Conservation (phyloP, 768 basidiomycete species). For the Trametes cingulata region DNA sequence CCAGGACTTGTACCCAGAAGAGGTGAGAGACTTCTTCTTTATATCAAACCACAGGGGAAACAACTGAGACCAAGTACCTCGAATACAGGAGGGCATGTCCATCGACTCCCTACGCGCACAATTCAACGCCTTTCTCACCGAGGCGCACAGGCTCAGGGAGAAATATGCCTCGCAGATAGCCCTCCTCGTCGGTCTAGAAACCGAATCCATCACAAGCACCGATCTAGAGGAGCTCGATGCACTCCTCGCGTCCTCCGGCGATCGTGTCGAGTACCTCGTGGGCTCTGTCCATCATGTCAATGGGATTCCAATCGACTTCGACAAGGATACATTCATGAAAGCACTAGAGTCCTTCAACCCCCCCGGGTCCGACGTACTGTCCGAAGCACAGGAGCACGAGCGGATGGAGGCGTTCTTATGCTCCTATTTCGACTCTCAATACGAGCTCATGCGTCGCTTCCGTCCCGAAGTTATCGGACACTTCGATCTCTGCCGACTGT, state of each 20-base stretch:
- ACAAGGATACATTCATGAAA: constrained; percentile 63
- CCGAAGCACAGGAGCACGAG: constrained; percentile 24
- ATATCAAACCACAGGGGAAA: neutral
- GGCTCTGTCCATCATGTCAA: constrained; percentile 94
- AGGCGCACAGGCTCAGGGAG: constrained; percentile 76
- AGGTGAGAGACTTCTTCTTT: constrained; percentile 50
- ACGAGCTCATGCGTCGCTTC: constrained; percentile 63
- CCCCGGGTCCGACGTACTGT: constrained; percentile 13
- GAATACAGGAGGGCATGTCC: constrained; percentile 53
- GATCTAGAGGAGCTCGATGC: constrained; percentile 62
- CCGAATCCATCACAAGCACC: constrained; percentile 75
- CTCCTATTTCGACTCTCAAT: constrained; percentile 87
- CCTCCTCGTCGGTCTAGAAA: constrained; percentile 89
- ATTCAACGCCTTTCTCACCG: constrained; percentile 72
- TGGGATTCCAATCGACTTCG: constrained; percentile 90
- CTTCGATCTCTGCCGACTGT: constrained; percentile 89
- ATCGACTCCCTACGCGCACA: constrained; percentile 54
- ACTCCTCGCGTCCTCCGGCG: constrained; percentile 49
- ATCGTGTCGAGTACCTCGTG: constrained; percentile 81
- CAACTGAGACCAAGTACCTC: constrained; percentile 20
- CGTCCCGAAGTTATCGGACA: constrained; percentile 92
- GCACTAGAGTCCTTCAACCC: constrained; percentile 47
- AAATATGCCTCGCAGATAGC: constrained; percentile 64
- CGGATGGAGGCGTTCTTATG: constrained; percentile 51
- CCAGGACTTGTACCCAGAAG: constrained; percentile 91